phyloP scores from a whole-genome alignment of 139 green algal genomes.

The Ostreobium quekettii region DNA sequence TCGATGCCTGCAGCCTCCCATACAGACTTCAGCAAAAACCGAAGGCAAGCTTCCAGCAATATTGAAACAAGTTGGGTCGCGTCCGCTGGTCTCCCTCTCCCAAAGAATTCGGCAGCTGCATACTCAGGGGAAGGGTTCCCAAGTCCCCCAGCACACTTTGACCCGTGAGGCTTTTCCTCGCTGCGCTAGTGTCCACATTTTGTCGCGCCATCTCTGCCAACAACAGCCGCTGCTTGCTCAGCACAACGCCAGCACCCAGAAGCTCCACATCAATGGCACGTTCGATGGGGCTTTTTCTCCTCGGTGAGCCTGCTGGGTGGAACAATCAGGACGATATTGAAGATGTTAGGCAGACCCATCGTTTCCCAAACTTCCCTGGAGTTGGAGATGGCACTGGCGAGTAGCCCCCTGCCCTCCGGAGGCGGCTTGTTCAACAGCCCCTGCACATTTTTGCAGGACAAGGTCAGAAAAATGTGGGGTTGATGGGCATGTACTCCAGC shows the following conservation, averaged over 20 bases:
- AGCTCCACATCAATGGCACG: constrained; percentile 35
- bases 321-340: constrained; percentile 87
- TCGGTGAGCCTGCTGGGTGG: constrained; percentile 46
- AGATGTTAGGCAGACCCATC: constrained; percentile 63
- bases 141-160: no score
- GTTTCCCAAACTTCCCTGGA: constrained; percentile 57
- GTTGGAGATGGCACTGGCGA: constrained; percentile 66
- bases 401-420: constrained; percentile 72
- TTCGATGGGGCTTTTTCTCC: constrained; percentile 47
- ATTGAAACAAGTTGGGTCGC: no score
- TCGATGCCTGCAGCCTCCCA: no score
- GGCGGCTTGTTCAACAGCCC: constrained; percentile 89
- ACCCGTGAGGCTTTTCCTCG: no score
- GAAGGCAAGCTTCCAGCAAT: no score
- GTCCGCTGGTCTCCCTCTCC: no score
- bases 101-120: no score
- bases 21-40: no score
- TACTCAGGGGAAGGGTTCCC: no score
- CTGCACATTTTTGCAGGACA: constrained; percentile 86
- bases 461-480: constrained; percentile 92
- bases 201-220: constrained; percentile 90
- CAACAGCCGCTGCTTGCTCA: constrained; percentile 93
- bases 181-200: no score
- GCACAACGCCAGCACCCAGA: constrained; percentile 39
- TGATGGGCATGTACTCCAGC: constrained; percentile 94